Evolutionary conservation across 345 rosid species (phyloP).

Genomic region (Populus ilicifolia): DNA sequence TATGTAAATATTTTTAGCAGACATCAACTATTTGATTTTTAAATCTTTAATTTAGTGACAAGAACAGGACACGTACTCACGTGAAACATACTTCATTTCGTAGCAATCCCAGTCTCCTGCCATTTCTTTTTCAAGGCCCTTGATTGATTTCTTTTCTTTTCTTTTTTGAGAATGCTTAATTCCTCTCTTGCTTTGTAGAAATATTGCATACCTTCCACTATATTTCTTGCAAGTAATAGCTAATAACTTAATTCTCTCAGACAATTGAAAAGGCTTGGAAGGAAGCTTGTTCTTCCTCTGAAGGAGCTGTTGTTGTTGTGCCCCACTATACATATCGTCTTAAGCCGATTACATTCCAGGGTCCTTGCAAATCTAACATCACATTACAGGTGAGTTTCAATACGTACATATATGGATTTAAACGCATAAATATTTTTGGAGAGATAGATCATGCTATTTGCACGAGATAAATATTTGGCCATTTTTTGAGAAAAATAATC

Average conservation of each 20-base stretch:
- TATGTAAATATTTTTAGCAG: not conserved
- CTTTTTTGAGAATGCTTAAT: not conserved
- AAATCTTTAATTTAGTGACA: not conserved
- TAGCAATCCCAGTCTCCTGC: not conserved
- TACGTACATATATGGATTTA: not conserved
- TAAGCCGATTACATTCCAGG: slow-evolving; percentile 46
- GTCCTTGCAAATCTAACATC: slow-evolving; percentile 64
- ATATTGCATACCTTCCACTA: not conserved
- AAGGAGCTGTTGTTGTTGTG: slow-evolving; percentile 41
- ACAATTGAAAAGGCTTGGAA: slow-evolving; percentile 77
- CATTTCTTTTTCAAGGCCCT: not conserved
- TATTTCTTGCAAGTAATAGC: not conserved
- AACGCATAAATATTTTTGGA: not conserved
- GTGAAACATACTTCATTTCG: not conserved
- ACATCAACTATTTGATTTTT: not conserved
- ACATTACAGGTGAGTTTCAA: slow-evolving; percentile 50
- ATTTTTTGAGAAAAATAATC: not conserved
- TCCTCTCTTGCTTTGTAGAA: not conserved
- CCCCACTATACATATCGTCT: slow-evolving; percentile 51
- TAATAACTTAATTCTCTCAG: slow-evolving; percentile 21
- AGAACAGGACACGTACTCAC: not conserved
- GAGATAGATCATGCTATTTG: not conserved
- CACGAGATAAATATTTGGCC: not conserved
- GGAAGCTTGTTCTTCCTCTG: slow-evolving; percentile 53
- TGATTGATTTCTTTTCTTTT: not conserved